Base-by-base conservation (phyloP, 768 basidiomycete species). In the Termitomyces eurrhizus region DNA sequence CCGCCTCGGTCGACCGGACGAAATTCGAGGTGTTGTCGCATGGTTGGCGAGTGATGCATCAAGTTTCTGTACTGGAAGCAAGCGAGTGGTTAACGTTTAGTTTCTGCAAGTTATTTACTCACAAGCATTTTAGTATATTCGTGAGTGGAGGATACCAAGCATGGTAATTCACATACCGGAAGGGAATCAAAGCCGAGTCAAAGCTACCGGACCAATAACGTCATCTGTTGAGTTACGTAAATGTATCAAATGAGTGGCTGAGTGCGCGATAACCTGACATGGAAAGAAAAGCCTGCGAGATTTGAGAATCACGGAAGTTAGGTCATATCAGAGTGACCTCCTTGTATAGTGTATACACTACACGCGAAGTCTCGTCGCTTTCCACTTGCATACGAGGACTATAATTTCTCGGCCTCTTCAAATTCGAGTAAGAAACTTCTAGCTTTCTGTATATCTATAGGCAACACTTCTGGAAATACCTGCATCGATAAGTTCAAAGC, bases 141-240 rank as follows among this genome's bases (percentile, higher is more conserved):
- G 83, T 86, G 37, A 80, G 73, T 65, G 85, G 85, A 29, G 85
- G 85, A 11, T 83, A 83, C 60, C 82, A 83, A 66, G 73, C 84
- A 14, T 85, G 85, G 84, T 86, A 70, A 76, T 35, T 2, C 13
- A 12, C 12, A 33, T 21, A 32, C 1, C n/a, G 50, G 50, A 21
- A 42, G 12, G 42, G 8, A 44, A 9, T 44, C 42, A 44, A 36
- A 44, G 42, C n/a, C 42, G n/a, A 44, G n/a, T 6, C 14, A 41
- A 16, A 18, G 6, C 7, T 18, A 42, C 16, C 18, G 41, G 18
- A 42, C 7, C 4, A 18, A 41, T 41, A 41, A 16, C 39, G 6
- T 41, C 16, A 41, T 41, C 39, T 14, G 14, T 37, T 37, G 36
- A 12, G 36, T 11, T 4, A 35, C 29, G 29, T 2, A 35, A 8